Evolutionary conservation across 208 protist genomes (phyloP).

Genomic region (Zelonia costaricensis): DNA sequence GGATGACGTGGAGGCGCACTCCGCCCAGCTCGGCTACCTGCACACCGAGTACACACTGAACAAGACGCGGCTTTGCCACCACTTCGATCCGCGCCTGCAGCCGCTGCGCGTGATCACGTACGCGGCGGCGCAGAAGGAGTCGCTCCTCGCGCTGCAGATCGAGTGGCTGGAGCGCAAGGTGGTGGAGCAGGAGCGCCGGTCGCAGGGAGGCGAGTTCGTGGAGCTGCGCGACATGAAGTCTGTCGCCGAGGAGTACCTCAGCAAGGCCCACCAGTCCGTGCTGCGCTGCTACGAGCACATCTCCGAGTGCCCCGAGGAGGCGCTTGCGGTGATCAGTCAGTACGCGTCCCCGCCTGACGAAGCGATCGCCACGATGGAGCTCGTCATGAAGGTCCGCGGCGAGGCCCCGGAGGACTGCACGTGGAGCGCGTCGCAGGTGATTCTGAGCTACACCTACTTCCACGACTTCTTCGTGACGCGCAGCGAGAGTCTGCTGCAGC

Average conservation of each 20-base stretch:
- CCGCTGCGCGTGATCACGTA: conserved; percentile 50
- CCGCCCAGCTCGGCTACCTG: conserved; percentile 64
- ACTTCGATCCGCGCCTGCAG: conserved; percentile 64
- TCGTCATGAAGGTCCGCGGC: conserved; percentile 64
- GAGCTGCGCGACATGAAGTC: conserved; percentile 45
- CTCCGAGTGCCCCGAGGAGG: conserved; percentile 40
- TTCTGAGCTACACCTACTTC: conserved; percentile 78
- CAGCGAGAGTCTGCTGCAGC: conserved; percentile 51
- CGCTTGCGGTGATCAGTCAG: conserved; percentile 55
- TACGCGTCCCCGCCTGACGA: conserved; percentile 63
- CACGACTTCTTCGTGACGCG: conserved; percentile 71
- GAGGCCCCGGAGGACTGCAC: conserved; percentile 28
- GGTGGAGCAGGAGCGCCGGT: conserved; percentile 52
- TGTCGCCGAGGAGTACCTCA: conserved; percentile 42
- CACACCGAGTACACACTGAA: conserved; percentile 75
- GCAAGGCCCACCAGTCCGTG: conserved; percentile 31
- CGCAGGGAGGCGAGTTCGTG: conserved; percentile 32
- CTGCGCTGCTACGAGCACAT: conserved; percentile 58
- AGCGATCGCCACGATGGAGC: conserved; percentile 66
- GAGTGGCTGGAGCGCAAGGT: conserved; percentile 68
- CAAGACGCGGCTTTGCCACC: conserved; percentile 39
- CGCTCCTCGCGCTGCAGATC: conserved; percentile 48
- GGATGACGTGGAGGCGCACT: conserved; percentile 56
- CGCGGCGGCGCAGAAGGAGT: conserved; percentile 30
- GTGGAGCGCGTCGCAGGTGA: conserved; percentile 62